A percentile compares a stretch with the other conserved stretches of the same genome.
Conservation (phyloP, 2,329 filamentous ascomycete genomes). For the Botrytis deweyae region DNA sequence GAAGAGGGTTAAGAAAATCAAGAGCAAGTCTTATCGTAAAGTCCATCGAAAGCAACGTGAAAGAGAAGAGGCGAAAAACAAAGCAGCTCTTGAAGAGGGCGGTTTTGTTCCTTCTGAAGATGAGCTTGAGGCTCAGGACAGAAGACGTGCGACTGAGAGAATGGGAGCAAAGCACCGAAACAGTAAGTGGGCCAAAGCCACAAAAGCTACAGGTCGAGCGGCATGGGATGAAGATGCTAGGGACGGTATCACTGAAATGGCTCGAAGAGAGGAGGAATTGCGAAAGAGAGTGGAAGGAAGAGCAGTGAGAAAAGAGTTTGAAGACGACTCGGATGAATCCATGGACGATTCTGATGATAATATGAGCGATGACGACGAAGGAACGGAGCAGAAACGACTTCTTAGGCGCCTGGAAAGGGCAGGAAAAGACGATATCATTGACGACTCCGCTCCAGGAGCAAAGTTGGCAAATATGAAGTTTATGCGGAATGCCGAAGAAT, state of each 20-base stretch:
- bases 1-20: slow-evolving; percentile 97
- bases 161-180: slow-evolving; percentile 70
- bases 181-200: slow-evolving; percentile 69
- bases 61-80: slow-evolving; percentile 55
- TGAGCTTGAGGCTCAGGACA: slow-evolving; percentile 62
- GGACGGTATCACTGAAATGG: slow-evolving; percentile 62
- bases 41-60: slow-evolving; percentile 81
- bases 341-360: slow-evolving; percentile 60
- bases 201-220: slow-evolving; percentile 63
- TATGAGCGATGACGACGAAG: slow-evolving; percentile 49
- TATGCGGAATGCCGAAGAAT: slow-evolving; percentile 85
- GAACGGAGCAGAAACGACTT: slow-evolving; percentile 49
- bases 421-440: slow-evolving; percentile 47
- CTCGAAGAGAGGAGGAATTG: slow-evolving; percentile 64
- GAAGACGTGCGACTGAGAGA: slow-evolving; percentile 63
- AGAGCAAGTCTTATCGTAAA: slow-evolving; percentile 91
- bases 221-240: slow-evolving; percentile 72
- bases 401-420: slow-evolving; percentile 50
- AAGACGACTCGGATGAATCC: slow-evolving; percentile 50
- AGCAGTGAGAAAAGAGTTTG: slow-evolving; percentile 47
- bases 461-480: slow-evolving; percentile 85
- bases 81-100: slow-evolving; percentile 56
- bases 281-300: slow-evolving; percentile 65
- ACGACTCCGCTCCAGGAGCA: slow-evolving; percentile 54
- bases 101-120: slow-evolving; percentile 62